Conservation (phyloP, 805 yeast species). For the Wickerhamomyces sydowiorum region DNA sequence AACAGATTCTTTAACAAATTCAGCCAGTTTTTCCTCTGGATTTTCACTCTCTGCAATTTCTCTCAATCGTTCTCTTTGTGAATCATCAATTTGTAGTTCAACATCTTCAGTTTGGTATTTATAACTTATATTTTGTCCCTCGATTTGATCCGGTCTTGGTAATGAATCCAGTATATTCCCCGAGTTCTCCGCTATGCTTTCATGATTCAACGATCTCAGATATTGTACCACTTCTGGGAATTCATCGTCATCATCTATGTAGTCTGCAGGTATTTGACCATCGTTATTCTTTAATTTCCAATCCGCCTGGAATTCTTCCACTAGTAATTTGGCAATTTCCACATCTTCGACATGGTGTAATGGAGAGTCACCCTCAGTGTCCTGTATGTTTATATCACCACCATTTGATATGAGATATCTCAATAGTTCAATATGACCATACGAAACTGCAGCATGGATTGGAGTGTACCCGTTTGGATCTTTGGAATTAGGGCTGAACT, state of each 20-base stretch:
- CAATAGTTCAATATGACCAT: conserved; percentile 72
- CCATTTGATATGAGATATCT: conserved; percentile 48
- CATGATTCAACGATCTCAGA: conserved; percentile 37
- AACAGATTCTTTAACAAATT: conserved; percentile 61
- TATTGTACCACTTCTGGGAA: conserved; percentile 72
- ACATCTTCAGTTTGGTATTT: conserved; percentile 43
- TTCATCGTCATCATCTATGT: conserved; percentile 80
- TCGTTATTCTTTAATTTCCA: conserved; percentile 58
- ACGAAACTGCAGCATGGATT: conserved; percentile 95
- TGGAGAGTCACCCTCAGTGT: conserved; percentile 92
- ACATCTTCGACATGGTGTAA: conserved; percentile 82
- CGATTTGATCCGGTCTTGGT: conserved; percentile 21
- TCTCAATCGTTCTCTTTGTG: conserved; percentile 58
- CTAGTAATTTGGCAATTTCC: conserved; percentile 54
- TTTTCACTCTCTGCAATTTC: conserved; percentile 72
- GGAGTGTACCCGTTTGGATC: conserved; percentile 97
- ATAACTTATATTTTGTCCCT: conserved; percentile 46
- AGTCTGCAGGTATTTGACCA: conserved; percentile 68
- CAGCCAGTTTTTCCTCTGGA: conserved; percentile 72
- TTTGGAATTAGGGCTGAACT: conserved; percentile 59
- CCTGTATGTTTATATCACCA: conserved; percentile 81
- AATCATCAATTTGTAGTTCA: conserved; percentile 42
- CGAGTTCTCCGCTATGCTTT: conserved; percentile 11
- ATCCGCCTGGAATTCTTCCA: conserved; percentile 68
- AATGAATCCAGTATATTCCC: conserved; percentile 6